Percentiles rank a stretch among this genome's conserved stretches.
phyloP scores from a whole-genome alignment of 2,329 filamentous ascomycete genomes.

The Metarhizium rileyi region DNA sequence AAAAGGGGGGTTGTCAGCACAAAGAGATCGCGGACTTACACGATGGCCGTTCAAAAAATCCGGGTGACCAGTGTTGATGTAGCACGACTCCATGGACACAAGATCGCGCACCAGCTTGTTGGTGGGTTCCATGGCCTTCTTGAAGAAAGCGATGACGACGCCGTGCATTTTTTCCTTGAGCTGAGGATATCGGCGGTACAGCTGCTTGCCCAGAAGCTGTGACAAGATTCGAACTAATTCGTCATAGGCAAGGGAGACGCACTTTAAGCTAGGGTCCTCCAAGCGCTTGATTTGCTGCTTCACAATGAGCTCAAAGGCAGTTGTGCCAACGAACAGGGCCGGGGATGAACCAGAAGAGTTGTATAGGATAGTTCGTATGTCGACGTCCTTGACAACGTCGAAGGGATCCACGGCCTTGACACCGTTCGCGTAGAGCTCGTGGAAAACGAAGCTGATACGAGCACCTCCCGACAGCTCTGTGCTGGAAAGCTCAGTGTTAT shows the following conservation, averaged over 20 bases:
- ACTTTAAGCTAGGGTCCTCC: slow-evolving; percentile 95
- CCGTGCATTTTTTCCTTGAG: slow-evolving; percentile 95
- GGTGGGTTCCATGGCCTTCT: slow-evolving; percentile 95
- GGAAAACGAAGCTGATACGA: slow-evolving; percentile 98
- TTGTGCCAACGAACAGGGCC: slow-evolving; percentile 92
- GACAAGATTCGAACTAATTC: slow-evolving; percentile 92
- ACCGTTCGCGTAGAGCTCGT: slow-evolving; percentile 95
- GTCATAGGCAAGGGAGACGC: slow-evolving; percentile 93
- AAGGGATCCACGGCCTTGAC: slow-evolving; percentile 97
- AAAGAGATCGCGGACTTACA: slow-evolving; percentile 33
- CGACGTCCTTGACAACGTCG: slow-evolving; percentile 92
- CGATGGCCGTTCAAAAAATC: slow-evolving; percentile 96
- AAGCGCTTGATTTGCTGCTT: slow-evolving; percentile 97
- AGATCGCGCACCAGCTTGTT: slow-evolving; percentile 94
- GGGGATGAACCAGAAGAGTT: slow-evolving; percentile 99
- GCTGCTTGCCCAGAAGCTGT: slow-evolving; percentile 76
- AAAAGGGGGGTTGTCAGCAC: no score
- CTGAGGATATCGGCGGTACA: slow-evolving; percentile 87
- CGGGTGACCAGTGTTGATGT: slow-evolving; percentile 96
- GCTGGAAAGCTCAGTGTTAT: slow-evolving; percentile 92
- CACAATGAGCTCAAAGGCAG: slow-evolving; percentile 96
- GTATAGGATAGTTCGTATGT: slow-evolving; percentile 94
- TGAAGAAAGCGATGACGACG: slow-evolving; percentile 91
- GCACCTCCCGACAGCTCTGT: slow-evolving; percentile 91
- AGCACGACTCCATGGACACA: slow-evolving; percentile 91